These are phyloP conservation scores for Fusarium nisikadoi DNA, from an alignment of 2,329 filamentous ascomycete species.

Conservation along the genomic window DNA sequence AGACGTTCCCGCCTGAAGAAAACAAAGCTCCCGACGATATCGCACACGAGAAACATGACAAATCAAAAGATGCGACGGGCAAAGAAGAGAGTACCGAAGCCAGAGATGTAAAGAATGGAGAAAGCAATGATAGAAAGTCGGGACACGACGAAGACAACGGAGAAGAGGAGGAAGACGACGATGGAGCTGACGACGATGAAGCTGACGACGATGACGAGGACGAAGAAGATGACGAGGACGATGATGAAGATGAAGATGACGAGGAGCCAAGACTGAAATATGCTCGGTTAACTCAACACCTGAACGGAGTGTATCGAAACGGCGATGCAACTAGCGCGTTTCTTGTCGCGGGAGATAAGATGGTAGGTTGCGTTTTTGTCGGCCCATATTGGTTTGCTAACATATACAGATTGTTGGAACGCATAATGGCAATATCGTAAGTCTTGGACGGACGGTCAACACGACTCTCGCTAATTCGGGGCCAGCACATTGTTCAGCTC, in stretches of 20 bases:
- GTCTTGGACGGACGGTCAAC: conserved; percentile 46
- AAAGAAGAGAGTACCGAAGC: neutral
- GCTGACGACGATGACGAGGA: conserved; percentile 49
- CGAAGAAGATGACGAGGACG: conserved; percentile 67
- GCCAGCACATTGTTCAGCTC: conserved; percentile 84
- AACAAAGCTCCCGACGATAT: conserved; percentile 22
- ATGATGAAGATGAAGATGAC: conserved; percentile 69
- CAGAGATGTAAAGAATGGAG: conserved; percentile 16
- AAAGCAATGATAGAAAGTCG: conserved; percentile 35
- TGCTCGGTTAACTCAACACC: conserved; percentile 81
- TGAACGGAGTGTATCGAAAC: conserved; percentile 88
- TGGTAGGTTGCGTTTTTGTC: conserved; percentile 68
- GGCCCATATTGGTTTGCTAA: conserved; percentile 17
- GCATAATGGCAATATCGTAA: conserved; percentile 95
- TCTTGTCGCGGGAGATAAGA: conserved; percentile 92
- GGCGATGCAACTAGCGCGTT: conserved; percentile 95
- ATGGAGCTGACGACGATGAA: conserved; percentile 31
- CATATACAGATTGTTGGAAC: conserved; percentile 82
- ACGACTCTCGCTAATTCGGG: conserved; percentile 41
- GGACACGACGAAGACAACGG: conserved; percentile 26
- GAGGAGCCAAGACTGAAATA: conserved; percentile 97
- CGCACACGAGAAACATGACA: conserved; percentile 51
- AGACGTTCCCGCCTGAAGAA: conserved; percentile 2
- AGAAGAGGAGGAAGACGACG: conserved; percentile 33
- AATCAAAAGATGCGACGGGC: conserved; percentile 47